Evolutionary conservation across 164 flowering plant species (phyloP).

Genomic region (Santalum album): DNA sequence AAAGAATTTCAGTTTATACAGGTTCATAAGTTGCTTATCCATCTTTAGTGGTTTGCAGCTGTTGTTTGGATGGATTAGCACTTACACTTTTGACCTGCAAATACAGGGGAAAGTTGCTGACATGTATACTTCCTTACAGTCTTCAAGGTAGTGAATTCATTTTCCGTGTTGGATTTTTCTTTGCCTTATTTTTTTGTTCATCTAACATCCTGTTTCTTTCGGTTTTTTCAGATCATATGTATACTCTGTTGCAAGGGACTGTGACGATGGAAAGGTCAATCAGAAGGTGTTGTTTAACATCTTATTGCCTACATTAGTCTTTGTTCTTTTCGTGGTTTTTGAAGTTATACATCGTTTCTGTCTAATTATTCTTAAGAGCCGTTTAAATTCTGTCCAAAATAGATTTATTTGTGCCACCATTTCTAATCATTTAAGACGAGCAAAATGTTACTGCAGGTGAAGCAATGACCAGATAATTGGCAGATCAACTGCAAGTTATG

Average conservation of each 20-base stretch:
- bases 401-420: too few relatives aligned
- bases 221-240: constrained; percentile 62
- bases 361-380: not conserved
- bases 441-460: too few relatives aligned
- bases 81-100: constrained; percentile 9
- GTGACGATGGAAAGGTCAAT: constrained; percentile 73
- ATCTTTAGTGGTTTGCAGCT: not conserved
- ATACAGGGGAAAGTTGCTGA: constrained; percentile 93
- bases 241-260: constrained; percentile 92
- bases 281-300: constrained; percentile 46
- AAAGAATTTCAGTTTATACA: constrained; percentile 96
- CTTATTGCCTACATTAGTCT: not conserved
- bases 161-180: not conserved
- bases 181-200: not conserved
- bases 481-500: too few relatives aligned
- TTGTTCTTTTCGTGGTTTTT: not conserved
- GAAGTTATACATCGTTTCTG: not conserved
- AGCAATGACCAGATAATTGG: too few relatives aligned
- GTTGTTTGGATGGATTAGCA: not conserved
- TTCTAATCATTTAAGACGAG: too few relatives aligned
- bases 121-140: constrained; percentile 92
- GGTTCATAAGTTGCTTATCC: constrained; percentile 34
- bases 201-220: constrained; percentile 7
- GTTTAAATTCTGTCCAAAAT: too few relatives aligned
- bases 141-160: constrained; percentile 61